Base-by-base conservation (phyloP, 441 rosid genomes). In the Mallotus repandus region DNA sequence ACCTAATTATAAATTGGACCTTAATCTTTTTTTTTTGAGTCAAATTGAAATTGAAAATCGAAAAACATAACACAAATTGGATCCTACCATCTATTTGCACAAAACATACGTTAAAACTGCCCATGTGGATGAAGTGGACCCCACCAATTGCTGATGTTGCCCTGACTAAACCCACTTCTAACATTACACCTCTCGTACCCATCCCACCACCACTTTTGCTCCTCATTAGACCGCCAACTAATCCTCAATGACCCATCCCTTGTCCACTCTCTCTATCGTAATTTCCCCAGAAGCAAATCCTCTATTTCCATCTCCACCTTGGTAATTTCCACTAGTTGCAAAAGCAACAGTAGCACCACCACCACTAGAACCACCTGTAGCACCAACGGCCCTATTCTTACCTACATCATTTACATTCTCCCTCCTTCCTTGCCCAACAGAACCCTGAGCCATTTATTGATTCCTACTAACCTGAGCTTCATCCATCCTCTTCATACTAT, bases 191-290 rank as follows among this genome's bases (percentile, higher is more conserved):
- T 81, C 91, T 83, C 21, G 89, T 89, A 38, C 89, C 91, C 77
- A 88, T 82, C 61, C 86, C 92, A 73, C 89, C 94, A 68, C 84
- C 86, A 80, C 85, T 86, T 72, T 96, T 85, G 70, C 80, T 83
- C 81, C 94, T 87, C 88, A 91, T 89, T 15, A 86, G 88, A 81
- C 90, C 94, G 73, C 76, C 94, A 75, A 77, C 82, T 38, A 90
- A 89, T 16, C 91, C 97, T 81, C 97, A 86, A 76, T 80, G 80
- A 59, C 88, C 89, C 89, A 89, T 86, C 50, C 94, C 93, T 74
- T 81, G 92, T 22, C 74, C 80, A 80, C 86, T 91, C 58, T 91
- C 93, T 85, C 95, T 89, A 61, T 93, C 96, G 91, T 89, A 91
- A 71, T 88, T 91, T 55, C 89, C 95, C 79, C 93, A 85, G 57